Base-by-base conservation (phyloP, 2,329 filamentous ascomycete species). In the Fusarium solani-melongenae region DNA sequence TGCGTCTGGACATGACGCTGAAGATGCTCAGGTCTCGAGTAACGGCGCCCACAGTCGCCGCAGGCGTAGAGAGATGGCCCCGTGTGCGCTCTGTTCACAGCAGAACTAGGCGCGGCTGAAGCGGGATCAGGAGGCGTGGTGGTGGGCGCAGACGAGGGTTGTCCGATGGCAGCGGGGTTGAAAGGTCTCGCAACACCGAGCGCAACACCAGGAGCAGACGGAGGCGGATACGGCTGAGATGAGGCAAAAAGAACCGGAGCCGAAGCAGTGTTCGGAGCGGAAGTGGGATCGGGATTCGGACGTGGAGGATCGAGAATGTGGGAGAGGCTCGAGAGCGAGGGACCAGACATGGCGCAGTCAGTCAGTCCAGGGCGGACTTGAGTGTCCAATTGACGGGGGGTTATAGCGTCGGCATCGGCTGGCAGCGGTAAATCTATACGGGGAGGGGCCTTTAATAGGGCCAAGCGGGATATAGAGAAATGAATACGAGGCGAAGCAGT, bases 1-100 rank as follows among this genome's bases (percentile, higher is more conserved):
- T 88, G 86, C 4, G 85, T 86, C 71, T 86, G 85, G 39, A 87
- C 86, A 74, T 88, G 86, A 29, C 86, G 81, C 62, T 88, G 86
- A 12, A 89, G 84, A 74, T 89, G 87, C 76, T 89, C 87, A 4
- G 87, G 87, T 14, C 87, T 84, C 39, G 86, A 87, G 73, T 89
- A 89, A 20, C 86, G 82, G 69, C 84, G 82, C 58, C 86, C 83
- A 73, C 87, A 89, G 71, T 88, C 85, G 59, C 85, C 85, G 67
- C 87, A 89, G 61, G 87, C 86, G 72, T 89, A 86, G 22, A 85
- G 71, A 39, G 83, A 84, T 60, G 74, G 78, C 15, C 76, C 75
- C 12, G 70, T 70, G 67, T 81, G 81, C 55, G 73, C 74, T 44
- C 58, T 66, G 27, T 56, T 67, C 36, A 67, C 59, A 17, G 61